Percentiles rank a stretch among this genome's conserved stretches.
phyloP scores from a whole-genome alignment of 768 basidiomycete genomes.

The Coprinopsis cinerea region DNA sequence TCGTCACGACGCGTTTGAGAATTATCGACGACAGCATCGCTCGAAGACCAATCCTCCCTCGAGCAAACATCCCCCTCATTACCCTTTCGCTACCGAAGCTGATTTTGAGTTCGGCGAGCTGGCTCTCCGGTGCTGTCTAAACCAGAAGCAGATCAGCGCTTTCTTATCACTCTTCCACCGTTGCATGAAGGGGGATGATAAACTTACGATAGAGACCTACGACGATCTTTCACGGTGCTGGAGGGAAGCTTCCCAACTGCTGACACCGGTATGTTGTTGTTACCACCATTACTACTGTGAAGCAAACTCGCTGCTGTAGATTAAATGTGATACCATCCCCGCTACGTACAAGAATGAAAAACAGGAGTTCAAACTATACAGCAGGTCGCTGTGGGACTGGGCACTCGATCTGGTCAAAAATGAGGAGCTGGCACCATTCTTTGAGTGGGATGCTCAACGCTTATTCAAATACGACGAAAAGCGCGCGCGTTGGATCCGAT shows the following conservation, averaged over 20 bases:
- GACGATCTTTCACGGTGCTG: not conserved
- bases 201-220: not conserved
- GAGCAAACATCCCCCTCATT: not conserved
- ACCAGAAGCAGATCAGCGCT: not conserved
- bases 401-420: constrained; percentile 10
- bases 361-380: constrained; percentile 8
- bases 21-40: not conserved
- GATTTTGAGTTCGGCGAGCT: constrained; percentile 3
- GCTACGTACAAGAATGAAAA: constrained; percentile 7
- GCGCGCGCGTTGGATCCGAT: constrained; percentile 14
- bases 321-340: not conserved
- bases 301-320: constrained; percentile 4
- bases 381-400: constrained; percentile 15
- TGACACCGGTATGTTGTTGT: constrained; percentile 3
- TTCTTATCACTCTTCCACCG: not conserved
- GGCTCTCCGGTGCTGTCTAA: not conserved
- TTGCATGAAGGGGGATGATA: not conserved
- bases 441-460: constrained; percentile 18
- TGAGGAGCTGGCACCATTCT: constrained; percentile 4
- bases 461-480: constrained; percentile 22
- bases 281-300: not conserved
- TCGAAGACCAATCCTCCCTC: not conserved
- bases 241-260: not conserved
- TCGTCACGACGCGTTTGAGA: not conserved
- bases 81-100: not conserved